Base-by-base conservation (phyloP, 495 filamentous ascomycete species). In the Aspergillus steynii region DNA sequence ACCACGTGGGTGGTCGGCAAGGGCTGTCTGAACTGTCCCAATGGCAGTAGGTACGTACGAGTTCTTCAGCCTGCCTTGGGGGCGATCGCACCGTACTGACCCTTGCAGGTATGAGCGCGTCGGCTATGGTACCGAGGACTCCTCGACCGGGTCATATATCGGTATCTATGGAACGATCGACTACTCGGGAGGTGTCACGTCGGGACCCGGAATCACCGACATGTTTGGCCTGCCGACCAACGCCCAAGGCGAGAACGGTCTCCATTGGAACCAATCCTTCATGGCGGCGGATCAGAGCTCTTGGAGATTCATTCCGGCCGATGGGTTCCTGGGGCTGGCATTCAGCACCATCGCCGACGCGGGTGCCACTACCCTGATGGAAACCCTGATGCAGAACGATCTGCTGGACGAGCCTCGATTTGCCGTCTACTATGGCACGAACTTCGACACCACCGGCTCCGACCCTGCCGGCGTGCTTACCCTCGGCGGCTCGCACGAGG, bases 241-340 rank as follows among this genome's bases (percentile, higher is more conserved):
- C 4, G 12, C 12, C n/a, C n/a, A 15, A 20, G n/a, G 48, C 3
- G 28, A 50, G 9, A n/a, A 25, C 4, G 14, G 20, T 4, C 48
- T 50, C 4, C 20, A 7, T 10, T 50, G 48, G 48, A 50, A 50
- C 4, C 48, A 50, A 27, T 20, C 48, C 8, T 50, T 50, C n/a
- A 25, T 50, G 14, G 48, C 48, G 8, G 48, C 48, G 12, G 28
- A 50, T 6, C 20, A 50, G 48, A 50, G 48, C n/a, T 20, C 12
- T 8, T 50, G 48, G 48, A 26, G 48, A 25, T 50, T 50, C n/a
- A 50, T 50, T n/a, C 28, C 48, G n/a, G 48, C 48, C 48, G 48
- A 50, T 27, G 48, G 48, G n/a, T 50, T 50, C 48, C 48, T 50
- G 8, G 48, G 48, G 0, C 4, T 50, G 8, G 48, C 48, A 12